Evolutionary conservation across 495 filamentous ascomycete species (phyloP).

Genomic region (Xylaria venustula): DNA sequence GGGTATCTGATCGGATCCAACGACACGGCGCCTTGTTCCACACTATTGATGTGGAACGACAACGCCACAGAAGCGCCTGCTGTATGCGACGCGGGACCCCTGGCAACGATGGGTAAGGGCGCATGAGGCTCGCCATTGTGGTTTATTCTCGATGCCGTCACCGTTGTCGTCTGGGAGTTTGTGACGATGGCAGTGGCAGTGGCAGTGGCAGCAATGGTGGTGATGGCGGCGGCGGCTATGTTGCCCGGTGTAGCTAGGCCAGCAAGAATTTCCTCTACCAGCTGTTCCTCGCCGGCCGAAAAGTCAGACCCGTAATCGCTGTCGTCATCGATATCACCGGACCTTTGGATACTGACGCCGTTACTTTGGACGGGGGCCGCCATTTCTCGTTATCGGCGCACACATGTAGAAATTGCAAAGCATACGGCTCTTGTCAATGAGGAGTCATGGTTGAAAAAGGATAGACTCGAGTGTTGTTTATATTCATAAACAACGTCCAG

Average conservation of each 20-base stretch:
- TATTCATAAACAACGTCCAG: too few species aligned
- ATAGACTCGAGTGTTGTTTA: neutral
- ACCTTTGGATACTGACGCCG: neutral
- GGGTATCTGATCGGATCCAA: slow-evolving; percentile 38
- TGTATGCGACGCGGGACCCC: neutral
- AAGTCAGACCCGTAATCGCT: slow-evolving; percentile 77
- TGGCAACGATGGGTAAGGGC: too few species aligned
- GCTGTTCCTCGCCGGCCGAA: slow-evolving; percentile 56
- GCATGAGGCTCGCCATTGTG: neutral
- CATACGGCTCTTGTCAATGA: too few species aligned
- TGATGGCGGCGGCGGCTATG: neutral
- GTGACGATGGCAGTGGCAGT: neutral
- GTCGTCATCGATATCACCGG: slow-evolving; percentile 28
- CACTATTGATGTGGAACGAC: neutral
- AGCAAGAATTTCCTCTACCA: slow-evolving; percentile 22
- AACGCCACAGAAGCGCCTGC: neutral
- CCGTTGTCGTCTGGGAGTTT: neutral
- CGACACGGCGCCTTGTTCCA: slow-evolving; percentile 2
- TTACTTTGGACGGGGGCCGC: neutral
- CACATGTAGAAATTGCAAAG: too few species aligned
- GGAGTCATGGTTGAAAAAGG: slow-evolving; percentile 7
- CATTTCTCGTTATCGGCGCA: neutral
- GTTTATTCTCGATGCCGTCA: neutral
- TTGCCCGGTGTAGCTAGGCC: neutral
- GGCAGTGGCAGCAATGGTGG: neutral